A percentile compares a stretch with the other conserved stretches of the same genome.
Evolutionary conservation across 345 rosid species (phyloP).

Genomic region (Syzygium jambos): DNA sequence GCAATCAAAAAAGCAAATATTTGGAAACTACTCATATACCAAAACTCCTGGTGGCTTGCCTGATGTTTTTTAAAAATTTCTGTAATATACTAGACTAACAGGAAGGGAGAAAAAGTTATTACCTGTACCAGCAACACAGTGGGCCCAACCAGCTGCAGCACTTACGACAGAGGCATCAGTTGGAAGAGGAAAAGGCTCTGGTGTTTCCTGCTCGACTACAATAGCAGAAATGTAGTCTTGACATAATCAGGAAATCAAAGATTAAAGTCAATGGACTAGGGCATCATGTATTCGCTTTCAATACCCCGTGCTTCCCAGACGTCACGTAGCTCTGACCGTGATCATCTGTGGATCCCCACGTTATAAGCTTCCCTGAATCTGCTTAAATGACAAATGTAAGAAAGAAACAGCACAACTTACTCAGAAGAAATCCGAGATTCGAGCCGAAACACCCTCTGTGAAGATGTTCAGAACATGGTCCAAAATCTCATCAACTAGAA

Average conservation of each 20-base stretch:
- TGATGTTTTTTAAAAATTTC: not conserved
- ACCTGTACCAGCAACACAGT: slow-evolving; percentile 92
- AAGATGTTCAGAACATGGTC: not conserved
- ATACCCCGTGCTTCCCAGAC: slow-evolving; percentile 97
- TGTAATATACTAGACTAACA: not conserved
- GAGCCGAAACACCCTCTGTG: not conserved
- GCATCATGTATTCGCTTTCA: not conserved
- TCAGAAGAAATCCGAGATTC: not conserved
- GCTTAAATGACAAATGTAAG: slow-evolving; percentile 5
- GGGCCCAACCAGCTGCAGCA: slow-evolving; percentile 98
- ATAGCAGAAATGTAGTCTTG: not conserved
- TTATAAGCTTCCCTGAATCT: slow-evolving; percentile 93
- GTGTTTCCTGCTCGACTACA: slow-evolving; percentile 55
- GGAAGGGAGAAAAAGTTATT: not conserved
- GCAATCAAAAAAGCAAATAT: not conserved
- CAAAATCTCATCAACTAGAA: not conserved
- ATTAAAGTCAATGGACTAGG: not conserved
- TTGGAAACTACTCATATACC: not conserved
- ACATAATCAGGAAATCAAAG: not conserved
- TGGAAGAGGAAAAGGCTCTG: slow-evolving; percentile 94
- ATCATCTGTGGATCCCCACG: slow-evolving; percentile 99
- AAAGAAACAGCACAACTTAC: not conserved
- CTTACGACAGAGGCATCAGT: slow-evolving; percentile 49
- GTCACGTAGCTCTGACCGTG: slow-evolving; percentile 96
- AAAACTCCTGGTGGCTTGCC: not conserved